Evolutionary conservation across 441 rosid species (phyloP).

Genomic region (Lagerstroemia fauriei): DNA sequence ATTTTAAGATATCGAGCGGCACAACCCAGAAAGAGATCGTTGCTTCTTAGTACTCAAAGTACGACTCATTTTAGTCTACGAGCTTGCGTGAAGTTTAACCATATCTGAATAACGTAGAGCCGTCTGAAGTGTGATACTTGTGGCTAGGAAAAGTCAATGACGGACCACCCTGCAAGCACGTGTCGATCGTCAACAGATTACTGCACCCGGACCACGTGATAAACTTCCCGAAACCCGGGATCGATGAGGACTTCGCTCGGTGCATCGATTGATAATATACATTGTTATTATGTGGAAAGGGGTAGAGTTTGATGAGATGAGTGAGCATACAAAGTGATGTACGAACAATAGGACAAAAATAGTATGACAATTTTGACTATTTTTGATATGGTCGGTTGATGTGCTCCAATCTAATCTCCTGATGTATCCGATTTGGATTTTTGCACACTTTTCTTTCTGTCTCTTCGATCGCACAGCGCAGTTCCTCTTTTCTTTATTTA

Average conservation of each 20-base stretch:
- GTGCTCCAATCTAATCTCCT: neutral
- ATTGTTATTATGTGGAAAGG: neutral
- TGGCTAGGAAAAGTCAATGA: neutral
- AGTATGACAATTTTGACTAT: conserved; percentile 46
- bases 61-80: too few species aligned
- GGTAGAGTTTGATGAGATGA: neutral
- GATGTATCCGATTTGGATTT: neutral
- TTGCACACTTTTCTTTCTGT: neutral
- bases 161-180: neutral
- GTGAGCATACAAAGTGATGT: conserved; percentile 10
- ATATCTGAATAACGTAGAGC: neutral
- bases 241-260: neutral
- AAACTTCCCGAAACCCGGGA: neutral
- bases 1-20: too few species aligned
- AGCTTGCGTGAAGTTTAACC: neutral
- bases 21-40: too few species aligned
- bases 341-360: conserved; percentile 19
- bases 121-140: neutral
- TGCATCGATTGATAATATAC: conserved; percentile 16
- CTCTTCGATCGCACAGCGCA: neutral
- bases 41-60: too few species aligned
- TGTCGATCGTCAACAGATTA: neutral
- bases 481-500: too few species aligned
- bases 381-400: conserved; percentile 16
- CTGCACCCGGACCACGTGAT: neutral